These are phyloP conservation scores for Lactarius pseudohatsudake DNA, from an alignment of 768 basidiomycete species.

Conservation along the genomic window DNA sequence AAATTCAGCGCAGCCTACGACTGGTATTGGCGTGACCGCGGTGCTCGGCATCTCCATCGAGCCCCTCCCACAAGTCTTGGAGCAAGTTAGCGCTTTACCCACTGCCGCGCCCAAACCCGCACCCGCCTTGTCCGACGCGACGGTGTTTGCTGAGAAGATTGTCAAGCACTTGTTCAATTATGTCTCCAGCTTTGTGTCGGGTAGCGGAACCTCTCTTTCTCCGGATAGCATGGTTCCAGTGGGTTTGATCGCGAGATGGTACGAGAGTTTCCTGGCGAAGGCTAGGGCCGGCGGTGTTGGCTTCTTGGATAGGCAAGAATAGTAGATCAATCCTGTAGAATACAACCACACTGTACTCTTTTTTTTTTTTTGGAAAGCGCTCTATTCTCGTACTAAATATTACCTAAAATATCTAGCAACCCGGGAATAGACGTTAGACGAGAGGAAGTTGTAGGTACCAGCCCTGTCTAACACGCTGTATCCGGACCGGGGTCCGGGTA, in stretches of 20 bases:
- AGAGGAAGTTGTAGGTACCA: too few relatives aligned
- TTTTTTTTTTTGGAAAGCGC: too few relatives aligned
- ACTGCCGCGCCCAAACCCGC: constrained; percentile 33
- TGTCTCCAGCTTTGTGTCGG: constrained; percentile 57
- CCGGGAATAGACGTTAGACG: too few relatives aligned
- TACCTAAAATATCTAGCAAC: too few relatives aligned
- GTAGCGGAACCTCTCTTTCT: constrained; percentile 41
- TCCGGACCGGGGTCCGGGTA: too few relatives aligned
- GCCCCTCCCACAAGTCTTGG: constrained; percentile 60
- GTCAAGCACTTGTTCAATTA: constrained; percentile 78
- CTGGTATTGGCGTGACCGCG: constrained; percentile 50
- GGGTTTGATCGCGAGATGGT: constrained; percentile 65
- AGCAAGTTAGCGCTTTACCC: constrained; percentile 54
- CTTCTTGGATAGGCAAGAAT: constrained; percentile 54
- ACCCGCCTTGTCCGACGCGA: constrained; percentile 44
- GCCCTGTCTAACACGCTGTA: too few relatives aligned
- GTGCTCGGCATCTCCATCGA: constrained; percentile 81
- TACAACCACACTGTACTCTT: background rate
- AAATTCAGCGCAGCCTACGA: constrained; percentile 32
- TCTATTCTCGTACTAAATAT: too few relatives aligned
- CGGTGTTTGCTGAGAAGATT: constrained; percentile 61
- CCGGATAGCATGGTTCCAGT: constrained; percentile 61
- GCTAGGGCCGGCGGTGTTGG: constrained; percentile 55
- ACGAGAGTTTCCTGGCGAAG: constrained; percentile 63
- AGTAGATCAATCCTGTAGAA: constrained; percentile 1